Conservation (phyloP, 2,329 filamentous ascomycete genomes). For the Cadophora gregata region DNA sequence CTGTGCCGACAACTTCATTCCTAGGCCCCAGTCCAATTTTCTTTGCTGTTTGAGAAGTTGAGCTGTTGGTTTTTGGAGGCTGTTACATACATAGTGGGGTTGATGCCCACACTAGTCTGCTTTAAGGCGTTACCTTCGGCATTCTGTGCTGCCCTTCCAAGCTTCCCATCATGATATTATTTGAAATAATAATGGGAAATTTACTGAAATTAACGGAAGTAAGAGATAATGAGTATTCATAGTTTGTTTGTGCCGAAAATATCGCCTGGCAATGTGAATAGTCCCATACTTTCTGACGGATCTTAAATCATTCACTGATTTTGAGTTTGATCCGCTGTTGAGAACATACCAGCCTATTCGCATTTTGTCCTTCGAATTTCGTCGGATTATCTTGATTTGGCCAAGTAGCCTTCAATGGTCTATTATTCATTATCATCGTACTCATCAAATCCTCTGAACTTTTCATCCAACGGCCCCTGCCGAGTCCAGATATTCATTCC, state of each 20-base stretch:
- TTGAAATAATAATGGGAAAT: too few species aligned
- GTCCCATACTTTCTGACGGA: too few species aligned
- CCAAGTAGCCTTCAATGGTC: not conserved
- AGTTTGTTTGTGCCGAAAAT: too few species aligned
- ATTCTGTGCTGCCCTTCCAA: not conserved
- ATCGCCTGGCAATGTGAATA: too few species aligned
- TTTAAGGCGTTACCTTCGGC: not conserved
- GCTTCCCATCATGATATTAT: too few species aligned
- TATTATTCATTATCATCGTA: slow-evolving; percentile 7
- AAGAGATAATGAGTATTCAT: too few species aligned
- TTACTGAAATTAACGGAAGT: too few species aligned
- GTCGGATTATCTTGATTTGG: not conserved
- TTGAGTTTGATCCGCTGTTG: too few species aligned
- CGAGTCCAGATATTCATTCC: slow-evolving; percentile 63
- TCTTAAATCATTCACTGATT: too few species aligned
- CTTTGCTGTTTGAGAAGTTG: not conserved
- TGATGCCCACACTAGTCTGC: not conserved
- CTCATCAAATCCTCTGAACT: slow-evolving; percentile 29
- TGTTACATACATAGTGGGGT: not conserved
- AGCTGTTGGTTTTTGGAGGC: not conserved
- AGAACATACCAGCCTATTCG: not conserved
- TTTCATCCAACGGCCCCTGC: slow-evolving; percentile 29
- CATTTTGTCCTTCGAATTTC: not conserved
- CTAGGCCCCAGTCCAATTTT: not conserved
- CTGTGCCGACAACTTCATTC: not conserved